Conservation (phyloP, 2,329 filamentous ascomycete genomes). For the Periconia sp. region DNA sequence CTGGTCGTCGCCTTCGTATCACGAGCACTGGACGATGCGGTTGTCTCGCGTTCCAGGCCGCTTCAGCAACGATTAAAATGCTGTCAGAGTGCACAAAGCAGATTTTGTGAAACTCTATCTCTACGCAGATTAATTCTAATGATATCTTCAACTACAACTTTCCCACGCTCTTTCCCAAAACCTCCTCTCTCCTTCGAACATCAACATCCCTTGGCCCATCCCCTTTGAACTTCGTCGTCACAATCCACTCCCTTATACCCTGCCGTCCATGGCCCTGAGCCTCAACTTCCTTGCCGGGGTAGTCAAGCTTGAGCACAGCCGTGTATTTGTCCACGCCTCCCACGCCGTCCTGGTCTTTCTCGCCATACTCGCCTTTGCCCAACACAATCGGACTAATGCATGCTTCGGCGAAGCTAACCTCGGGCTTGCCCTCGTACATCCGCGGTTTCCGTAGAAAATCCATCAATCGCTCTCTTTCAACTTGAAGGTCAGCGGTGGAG, state of each 20-base stretch:
- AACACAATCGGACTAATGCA: slow-evolving; percentile 50
- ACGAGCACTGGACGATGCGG: no score
- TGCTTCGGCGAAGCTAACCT: slow-evolving; percentile 51
- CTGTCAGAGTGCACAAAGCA: no score
- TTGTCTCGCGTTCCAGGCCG: no score
- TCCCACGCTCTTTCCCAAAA: slow-evolving; percentile 42
- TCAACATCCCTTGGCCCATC: slow-evolving; percentile 63
- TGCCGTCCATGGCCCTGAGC: slow-evolving; percentile 53
- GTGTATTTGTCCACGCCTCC: slow-evolving; percentile 54
- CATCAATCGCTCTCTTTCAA: slow-evolving; percentile 40
- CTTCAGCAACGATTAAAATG: no score
- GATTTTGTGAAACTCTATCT: no score
- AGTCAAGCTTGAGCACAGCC: slow-evolving; percentile 59
- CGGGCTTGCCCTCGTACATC: slow-evolving; percentile 29
- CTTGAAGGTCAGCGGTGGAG: slow-evolving; percentile 47
- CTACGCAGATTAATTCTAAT: no score
- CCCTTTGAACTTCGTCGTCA: slow-evolving; percentile 62
- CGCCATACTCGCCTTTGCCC: slow-evolving; percentile 45
- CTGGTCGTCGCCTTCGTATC: no score
- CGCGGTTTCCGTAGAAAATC: slow-evolving; percentile 62
- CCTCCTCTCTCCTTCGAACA: slow-evolving; percentile 53
- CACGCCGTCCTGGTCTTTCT: slow-evolving; percentile 33
- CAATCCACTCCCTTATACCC: slow-evolving; percentile 62
- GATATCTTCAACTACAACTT: slow-evolving; percentile 15
- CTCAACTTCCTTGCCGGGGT: slow-evolving; percentile 62